These are phyloP conservation scores for Cercophora scortea DNA, from an alignment of 495 filamentous ascomycete genomes.

Conservation along the genomic window DNA sequence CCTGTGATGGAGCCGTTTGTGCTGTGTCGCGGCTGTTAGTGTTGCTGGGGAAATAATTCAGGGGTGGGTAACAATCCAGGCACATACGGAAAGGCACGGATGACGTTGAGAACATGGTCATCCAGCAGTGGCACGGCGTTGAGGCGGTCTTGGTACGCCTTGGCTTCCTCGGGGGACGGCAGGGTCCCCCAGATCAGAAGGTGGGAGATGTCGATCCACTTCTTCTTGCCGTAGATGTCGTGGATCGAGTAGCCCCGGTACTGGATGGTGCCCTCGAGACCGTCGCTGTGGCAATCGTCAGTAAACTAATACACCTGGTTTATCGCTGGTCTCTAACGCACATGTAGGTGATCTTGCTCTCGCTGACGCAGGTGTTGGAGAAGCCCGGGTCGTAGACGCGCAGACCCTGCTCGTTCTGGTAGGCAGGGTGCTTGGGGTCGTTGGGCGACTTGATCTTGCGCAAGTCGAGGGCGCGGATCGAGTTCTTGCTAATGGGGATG, in stretches of 20 bases:
- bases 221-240: constrained; percentile 29
- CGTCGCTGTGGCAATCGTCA: constrained; percentile 20
- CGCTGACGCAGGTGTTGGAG: constrained; percentile 45
- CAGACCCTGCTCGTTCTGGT: constrained; percentile 11
- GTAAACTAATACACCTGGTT: not conserved
- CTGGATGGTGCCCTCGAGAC: constrained; percentile 27
- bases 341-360: constrained; percentile 45
- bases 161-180: constrained; percentile 26
- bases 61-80: no score
- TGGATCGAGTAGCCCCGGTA: constrained; percentile 36
- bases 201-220: constrained; percentile 33
- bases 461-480: not conserved
- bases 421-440: not conserved
- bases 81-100: constrained; percentile 2
- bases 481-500: not conserved
- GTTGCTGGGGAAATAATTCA: no score
- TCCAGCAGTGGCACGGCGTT: not conserved
- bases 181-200: constrained; percentile 38
- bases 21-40: not conserved
- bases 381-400: constrained; percentile 47
- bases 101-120: not conserved
- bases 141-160: not conserved
- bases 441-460: not conserved
- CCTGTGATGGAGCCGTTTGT: not conserved
- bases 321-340: not conserved